Evolutionary conservation across 1,284 basidiomycete genomes (phyloP).

Genomic region (Puccinia hordei): DNA sequence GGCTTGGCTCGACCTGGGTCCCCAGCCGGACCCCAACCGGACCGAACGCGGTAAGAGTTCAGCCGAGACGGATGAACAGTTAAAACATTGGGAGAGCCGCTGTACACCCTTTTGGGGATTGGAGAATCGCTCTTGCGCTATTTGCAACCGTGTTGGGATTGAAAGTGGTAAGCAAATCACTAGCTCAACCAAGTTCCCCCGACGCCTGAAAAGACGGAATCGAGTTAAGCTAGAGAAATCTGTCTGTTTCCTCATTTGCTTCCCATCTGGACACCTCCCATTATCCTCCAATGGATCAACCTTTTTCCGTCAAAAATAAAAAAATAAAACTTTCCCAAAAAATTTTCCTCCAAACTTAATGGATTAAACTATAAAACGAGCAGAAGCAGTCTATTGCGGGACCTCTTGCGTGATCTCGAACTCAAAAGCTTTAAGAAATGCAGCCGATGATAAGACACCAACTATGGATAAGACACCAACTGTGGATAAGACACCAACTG

Average conservation of each 20-base stretch:
- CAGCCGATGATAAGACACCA: background rate
- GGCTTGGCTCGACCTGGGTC: constrained; percentile 38
- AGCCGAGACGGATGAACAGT: constrained; percentile 8
- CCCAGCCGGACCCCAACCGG: constrained; percentile 21
- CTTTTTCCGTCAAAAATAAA: background rate
- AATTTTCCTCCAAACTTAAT: background rate
- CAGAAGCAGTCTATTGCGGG: constrained; percentile 35
- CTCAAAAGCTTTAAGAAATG: background rate
- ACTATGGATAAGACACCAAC: constrained; percentile 23
- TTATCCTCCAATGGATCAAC: too few species aligned
- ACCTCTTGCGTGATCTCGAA: constrained; percentile 45
- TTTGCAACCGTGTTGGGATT: constrained; percentile 36
- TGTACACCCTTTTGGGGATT: constrained; percentile 40
- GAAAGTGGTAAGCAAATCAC: constrained; percentile 14
- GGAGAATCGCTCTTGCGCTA: constrained; percentile 19
- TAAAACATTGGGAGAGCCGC: constrained; percentile 38
- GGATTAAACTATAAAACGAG: background rate
- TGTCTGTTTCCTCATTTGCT: background rate
- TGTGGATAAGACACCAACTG: constrained; percentile 23
- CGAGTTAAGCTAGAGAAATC: too few species aligned
- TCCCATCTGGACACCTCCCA: background rate
- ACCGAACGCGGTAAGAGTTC: constrained; percentile 35
- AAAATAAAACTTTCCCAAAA: background rate
- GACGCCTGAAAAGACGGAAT: too few species aligned
- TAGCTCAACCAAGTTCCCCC: too few species aligned